Conservation (phyloP, 495 filamentous ascomycete genomes). For the Penicillium coprophilum region DNA sequence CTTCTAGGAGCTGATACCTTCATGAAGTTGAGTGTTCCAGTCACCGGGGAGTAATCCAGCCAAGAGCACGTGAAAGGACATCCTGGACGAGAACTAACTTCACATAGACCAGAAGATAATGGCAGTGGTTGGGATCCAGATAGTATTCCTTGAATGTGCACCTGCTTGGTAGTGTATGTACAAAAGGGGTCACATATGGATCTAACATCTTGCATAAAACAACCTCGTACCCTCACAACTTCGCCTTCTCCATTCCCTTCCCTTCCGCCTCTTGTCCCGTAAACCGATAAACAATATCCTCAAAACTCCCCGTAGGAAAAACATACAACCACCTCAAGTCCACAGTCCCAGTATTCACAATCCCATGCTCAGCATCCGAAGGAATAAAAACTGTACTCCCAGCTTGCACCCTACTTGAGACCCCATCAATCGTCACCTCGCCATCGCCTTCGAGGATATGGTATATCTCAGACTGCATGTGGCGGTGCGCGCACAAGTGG, state of each 20-base stretch:
- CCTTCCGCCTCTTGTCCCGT: background rate
- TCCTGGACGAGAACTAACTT: no score
- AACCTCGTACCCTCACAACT: slow-evolving; percentile 3
- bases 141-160: no score
- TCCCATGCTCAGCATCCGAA: slow-evolving; percentile 36
- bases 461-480: slow-evolving; percentile 41
- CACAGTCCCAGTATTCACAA: slow-evolving; percentile 26
- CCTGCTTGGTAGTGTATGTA: no score
- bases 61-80: no score
- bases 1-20: no score
- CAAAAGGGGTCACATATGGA: background rate
- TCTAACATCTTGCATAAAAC: background rate
- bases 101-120: no score
- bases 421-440: slow-evolving; percentile 32
- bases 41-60: no score
- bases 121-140: no score
- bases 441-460: slow-evolving; percentile 35
- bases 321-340: slow-evolving; percentile 41
- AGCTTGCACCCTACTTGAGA: slow-evolving; percentile 12
- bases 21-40: no score
- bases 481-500: slow-evolving; percentile 33
- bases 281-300: slow-evolving; percentile 38
- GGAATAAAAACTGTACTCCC: slow-evolving; percentile 39
- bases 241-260: slow-evolving; percentile 5
- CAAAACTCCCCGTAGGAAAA: slow-evolving; percentile 33